These are phyloP conservation scores for Pseudocercospora cruenta DNA, from an alignment of 2,329 filamentous ascomycete species.

Conservation along the genomic window DNA sequence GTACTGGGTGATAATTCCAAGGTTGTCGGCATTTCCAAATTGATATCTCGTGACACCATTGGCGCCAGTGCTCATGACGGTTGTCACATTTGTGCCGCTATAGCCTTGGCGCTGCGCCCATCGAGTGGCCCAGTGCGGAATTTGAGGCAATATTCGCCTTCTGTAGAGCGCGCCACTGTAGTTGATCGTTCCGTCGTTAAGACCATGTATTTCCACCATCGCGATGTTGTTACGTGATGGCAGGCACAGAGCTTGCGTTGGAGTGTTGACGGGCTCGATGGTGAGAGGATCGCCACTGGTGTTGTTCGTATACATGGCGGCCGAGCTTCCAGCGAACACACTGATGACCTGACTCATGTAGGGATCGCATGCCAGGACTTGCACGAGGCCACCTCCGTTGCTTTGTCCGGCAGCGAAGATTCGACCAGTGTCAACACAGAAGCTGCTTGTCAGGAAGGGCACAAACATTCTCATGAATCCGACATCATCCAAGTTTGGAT, in stretches of 20 bases:
- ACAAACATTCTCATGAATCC: conserved; percentile 49
- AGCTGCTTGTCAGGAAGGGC: conserved; percentile 42
- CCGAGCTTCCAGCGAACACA: conserved; percentile 53
- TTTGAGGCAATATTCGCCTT: conserved; percentile 19
- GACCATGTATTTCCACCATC: conserved; percentile 50
- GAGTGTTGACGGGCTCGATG: conserved; percentile 32
- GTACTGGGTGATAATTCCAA: conserved; percentile 44
- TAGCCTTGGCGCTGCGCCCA: conserved; percentile 43
- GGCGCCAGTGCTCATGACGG: conserved; percentile 16
- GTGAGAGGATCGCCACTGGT: conserved; percentile 28
- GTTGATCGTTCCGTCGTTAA: conserved; percentile 43
- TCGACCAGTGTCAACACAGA: conserved; percentile 50
- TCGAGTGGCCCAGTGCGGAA: conserved; percentile 37
- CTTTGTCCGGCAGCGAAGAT: conserved; percentile 56
- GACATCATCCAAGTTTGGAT: conserved; percentile 42
- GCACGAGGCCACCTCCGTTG: conserved; percentile 57
- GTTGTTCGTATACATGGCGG: conserved; percentile 48
- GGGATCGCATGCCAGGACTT: conserved; percentile 51
- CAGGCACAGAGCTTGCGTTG: conserved; percentile 26
- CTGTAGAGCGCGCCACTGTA: conserved; percentile 40
- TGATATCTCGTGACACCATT: conserved; percentile 24
- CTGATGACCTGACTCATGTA: conserved; percentile 47
- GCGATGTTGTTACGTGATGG: conserved; percentile 38
- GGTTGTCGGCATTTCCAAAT: conserved; percentile 33
- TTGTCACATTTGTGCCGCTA: conserved; percentile 35